Base-by-base conservation (phyloP, 768 basidiomycete species). In the Phylloporus rhodoxanthus region DNA sequence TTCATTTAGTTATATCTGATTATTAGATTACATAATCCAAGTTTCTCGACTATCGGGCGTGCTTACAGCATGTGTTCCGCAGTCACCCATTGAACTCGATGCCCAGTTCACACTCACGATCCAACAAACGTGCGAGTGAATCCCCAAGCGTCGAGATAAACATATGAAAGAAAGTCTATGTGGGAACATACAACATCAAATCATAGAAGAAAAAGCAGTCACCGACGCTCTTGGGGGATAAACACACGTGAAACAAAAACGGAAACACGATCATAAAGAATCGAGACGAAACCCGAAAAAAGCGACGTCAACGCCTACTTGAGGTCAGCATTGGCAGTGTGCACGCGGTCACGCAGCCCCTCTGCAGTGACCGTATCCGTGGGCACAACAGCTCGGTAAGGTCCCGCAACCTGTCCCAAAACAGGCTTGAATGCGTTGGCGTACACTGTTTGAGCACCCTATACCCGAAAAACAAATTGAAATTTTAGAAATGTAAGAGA, bases 401-500 rank as follows among this genome's bases (percentile, higher is more conserved):
- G 70, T 36, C 70, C 65, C 53, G 73, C 74, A 59, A 82, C 65
- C 70, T 85, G 87, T 56, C 75, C 72, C 60, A 96, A 77, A 43
- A 91, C 68, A 34, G 92, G 94, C 68, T 87, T 87, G 67, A 97
- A 70, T 50, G 88, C 74, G 58, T 75, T 75, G 61, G 76, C 68
- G 73, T 96, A 95, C 34, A 88, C 75, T 49, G 75, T 72, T 79
- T 90, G 85, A 40, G 95, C 95, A 56, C 95, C 95, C 85, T 95
- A 43, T 55, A 51, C 57, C 44, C 23, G 2, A 28, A 4, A 42
- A 50, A 39, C n/a, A 29, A 34, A 38, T 20, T 21, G n/a, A 43
- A 11, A 8, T n/a, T 20, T 17, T 8, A 36, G 8, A 26, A 29
- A 11, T 1, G 0, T 17, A 8, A 23, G n/a, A 14, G 1, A 20